Base-by-base conservation (phyloP, 2,329 filamentous ascomycete genomes). In the Clonostachys solani region DNA sequence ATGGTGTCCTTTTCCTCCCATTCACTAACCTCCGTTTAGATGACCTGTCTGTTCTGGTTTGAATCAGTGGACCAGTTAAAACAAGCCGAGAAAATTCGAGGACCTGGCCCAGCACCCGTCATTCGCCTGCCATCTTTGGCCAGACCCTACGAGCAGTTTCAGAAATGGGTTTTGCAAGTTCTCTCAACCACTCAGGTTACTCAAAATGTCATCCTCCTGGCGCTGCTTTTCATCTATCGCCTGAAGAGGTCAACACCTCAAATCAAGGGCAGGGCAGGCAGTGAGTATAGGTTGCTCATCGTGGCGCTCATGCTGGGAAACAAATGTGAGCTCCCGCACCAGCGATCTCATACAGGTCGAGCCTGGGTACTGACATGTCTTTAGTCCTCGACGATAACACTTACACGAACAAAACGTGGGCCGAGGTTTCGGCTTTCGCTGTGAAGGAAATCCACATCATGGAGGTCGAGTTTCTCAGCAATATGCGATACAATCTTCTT, bases 321-420 rank as follows among this genome's bases (percentile, higher is more conserved):
- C 67, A 99, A 99, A 73, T 99, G 86, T 89, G 66, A 61, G 81
- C 73, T 17, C 4, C 7, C 17, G 18, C 7, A 13, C 17, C 18
- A 13, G 5, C 29, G 18, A 17, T 9, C 33, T 40, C 19, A 34
- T 12, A 12, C 17, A 33, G 42, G 15, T n/a, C 33, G 16, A 23
- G 6, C 13, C 33, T 17, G 4, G 59, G 56, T 67, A 49, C 61
- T 65, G 50, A 64, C 49, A 29, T 15, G 15, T 16, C 43, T 35
- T 3, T 52, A 89, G 86, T 97, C 63, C 73, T 99, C 58, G 94
- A 99, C 62, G 94, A 99, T 66, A 99, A 97, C 65, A 97, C 94
- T 0, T 99, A 99, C 68, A 97, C 94, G 36, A 99, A 99, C 73
- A 96, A 97, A 74, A 99, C 94, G 0, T 99, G 94, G 94, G 94